Evolutionary conservation across 78 protist species (phyloP).

Genomic region (Dictyostelium capitatum): DNA sequence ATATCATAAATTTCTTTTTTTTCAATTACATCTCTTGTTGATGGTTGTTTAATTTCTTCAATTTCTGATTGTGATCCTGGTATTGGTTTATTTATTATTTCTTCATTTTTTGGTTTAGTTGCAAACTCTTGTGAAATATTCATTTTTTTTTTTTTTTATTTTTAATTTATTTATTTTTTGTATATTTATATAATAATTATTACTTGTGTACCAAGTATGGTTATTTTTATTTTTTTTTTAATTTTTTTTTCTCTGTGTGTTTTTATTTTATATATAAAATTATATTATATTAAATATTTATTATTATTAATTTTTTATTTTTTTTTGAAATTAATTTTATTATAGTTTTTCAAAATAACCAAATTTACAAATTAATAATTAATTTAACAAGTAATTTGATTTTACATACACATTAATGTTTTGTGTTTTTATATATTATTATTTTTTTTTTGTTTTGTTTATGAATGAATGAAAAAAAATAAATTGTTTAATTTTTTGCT

Average conservation of each 20-base stretch:
- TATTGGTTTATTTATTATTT: background rate
- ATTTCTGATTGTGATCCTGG: background rate
- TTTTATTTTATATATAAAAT: background rate
- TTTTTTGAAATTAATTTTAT: no score
- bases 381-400: no score
- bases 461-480: no score
- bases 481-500: no score
- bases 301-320: background rate
- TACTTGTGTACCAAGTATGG: no score
- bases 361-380: no score
- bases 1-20: background rate
- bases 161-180: background rate
- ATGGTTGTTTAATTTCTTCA: background rate
- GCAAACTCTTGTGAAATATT: background rate
- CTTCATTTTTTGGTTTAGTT: background rate
- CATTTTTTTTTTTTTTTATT: background rate
- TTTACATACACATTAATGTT: no score
- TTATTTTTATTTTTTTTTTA: no score
- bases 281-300: background rate
- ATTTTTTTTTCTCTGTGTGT: no score
- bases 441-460: no score
- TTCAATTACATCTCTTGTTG: background rate
- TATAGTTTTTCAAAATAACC: no score
- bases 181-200: background rate
- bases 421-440: no score